Conservation (phyloP, 2,329 filamentous ascomycete species). For the Exophiala calicioides region DNA sequence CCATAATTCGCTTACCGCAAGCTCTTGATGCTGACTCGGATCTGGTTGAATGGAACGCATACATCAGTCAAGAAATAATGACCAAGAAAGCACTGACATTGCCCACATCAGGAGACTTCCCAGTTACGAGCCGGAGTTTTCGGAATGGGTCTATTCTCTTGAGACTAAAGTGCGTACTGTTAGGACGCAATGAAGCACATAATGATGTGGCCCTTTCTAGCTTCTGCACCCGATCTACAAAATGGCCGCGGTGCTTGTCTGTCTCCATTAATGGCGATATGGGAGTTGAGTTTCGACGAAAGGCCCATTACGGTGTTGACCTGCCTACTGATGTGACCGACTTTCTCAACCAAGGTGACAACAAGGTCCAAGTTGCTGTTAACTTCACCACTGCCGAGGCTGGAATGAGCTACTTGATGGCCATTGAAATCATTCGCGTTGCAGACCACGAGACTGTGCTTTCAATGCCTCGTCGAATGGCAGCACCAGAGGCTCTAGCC, state of each 20-base stretch:
- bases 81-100: slow-evolving; percentile 13
- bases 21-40: slow-evolving; percentile 32
- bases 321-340: slow-evolving; percentile 72
- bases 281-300: slow-evolving; percentile 60
- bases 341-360: slow-evolving; percentile 60
- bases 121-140: slow-evolving; percentile 35
- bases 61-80: slow-evolving; percentile 35
- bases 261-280: slow-evolving; percentile 64
- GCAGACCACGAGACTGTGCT: slow-evolving; percentile 45
- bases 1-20: slow-evolving; percentile 36
- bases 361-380: slow-evolving; percentile 59
- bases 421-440: slow-evolving; percentile 69
- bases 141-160: slow-evolving; percentile 60
- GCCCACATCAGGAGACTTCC: slow-evolving; percentile 29
- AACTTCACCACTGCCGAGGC: slow-evolving; percentile 41
- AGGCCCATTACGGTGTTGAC: slow-evolving; percentile 72
- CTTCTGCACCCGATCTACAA: slow-evolving; percentile 55
- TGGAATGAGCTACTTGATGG: slow-evolving; percentile 56
- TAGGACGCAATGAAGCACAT: slow-evolving; percentile 1
- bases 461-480: slow-evolving; percentile 42
- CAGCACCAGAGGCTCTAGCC: slow-evolving; percentile 53
- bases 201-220: slow-evolving; percentile 1
- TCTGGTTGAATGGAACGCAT: slow-evolving; percentile 40
- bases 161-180: slow-evolving; percentile 66
- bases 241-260: slow-evolving; percentile 72